Evolutionary conservation across 305 asterid genomes (phyloP).

Genomic region (Striga hermonthica): DNA sequence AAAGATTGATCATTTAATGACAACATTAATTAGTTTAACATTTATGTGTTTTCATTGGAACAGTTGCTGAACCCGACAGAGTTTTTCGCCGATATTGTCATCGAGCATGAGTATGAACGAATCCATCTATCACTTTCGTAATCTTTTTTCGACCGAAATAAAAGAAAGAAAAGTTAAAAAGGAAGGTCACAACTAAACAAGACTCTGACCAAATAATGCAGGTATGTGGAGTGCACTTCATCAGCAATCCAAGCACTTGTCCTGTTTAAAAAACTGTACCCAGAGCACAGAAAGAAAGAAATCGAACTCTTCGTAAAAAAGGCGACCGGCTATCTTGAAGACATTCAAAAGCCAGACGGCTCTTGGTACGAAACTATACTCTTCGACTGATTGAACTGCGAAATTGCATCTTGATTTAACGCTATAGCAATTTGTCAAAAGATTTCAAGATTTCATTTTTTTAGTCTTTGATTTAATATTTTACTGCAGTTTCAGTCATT

Average conservation of each 20-base stretch:
- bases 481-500: too few relatives aligned
- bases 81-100: conserved; percentile 63
- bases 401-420: background rate
- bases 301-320: conserved; percentile 46
- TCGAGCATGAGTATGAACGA: conserved; percentile 83
- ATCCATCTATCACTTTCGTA: too few relatives aligned
- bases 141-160: background rate
- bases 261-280: conserved; percentile 33
- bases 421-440: background rate
- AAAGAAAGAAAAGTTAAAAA: conserved; percentile 4
- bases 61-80: conserved; percentile 86
- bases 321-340: conserved; percentile 53
- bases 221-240: conserved; percentile 41
- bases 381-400: too few relatives aligned
- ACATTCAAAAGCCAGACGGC: conserved; percentile 65
- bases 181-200: conserved; percentile 5
- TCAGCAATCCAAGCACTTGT: conserved; percentile 10
- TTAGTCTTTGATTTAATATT: too few relatives aligned
- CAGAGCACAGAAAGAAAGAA: conserved; percentile 56
- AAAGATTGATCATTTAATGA: too few relatives aligned
- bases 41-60: background rate
- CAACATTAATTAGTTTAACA: too few relatives aligned
- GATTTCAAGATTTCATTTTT: background rate
- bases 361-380: conserved; percentile 49
- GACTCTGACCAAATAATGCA: conserved; percentile 18